Percentiles rank a stretch among this genome's conserved stretches.
Evolutionary conservation across 2,329 filamentous ascomycete species (phyloP).

Genomic region (Monilinia aucupariae): DNA sequence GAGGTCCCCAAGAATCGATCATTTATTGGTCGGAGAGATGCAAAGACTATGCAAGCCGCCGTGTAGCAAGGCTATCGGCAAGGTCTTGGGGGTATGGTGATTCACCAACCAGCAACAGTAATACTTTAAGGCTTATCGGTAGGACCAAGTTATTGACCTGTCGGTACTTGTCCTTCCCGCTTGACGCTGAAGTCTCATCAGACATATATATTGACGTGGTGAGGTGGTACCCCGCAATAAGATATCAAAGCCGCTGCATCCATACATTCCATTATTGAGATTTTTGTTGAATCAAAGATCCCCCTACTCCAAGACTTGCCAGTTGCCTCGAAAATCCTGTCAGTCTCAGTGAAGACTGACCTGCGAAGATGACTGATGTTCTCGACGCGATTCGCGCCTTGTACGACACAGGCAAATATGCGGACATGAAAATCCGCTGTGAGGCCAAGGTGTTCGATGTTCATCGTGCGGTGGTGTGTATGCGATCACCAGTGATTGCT

Average conservation of each 20-base stretch:
- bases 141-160: not conserved
- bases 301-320: not conserved
- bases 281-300: not conserved
- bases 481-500: slow-evolving; percentile 25
- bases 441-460: slow-evolving; percentile 18
- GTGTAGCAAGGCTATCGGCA: not conserved
- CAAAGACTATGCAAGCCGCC: not conserved
- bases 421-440: slow-evolving; percentile 25
- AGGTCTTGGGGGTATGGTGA: not conserved
- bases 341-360: no score
- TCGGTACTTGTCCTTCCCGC: not conserved
- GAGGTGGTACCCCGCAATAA: not conserved
- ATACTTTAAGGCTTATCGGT: not conserved
- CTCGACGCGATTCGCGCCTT: slow-evolving; percentile 6
- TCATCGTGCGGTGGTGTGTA: slow-evolving; percentile 23
- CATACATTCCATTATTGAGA: not conserved
- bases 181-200: not conserved
- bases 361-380: not conserved
- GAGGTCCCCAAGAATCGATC: not conserved
- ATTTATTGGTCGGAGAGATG: not conserved
- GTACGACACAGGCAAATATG: slow-evolving; percentile 18
- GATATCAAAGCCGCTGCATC: not conserved
- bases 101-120: not conserved
- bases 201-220: not conserved
- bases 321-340: not conserved